These are phyloP conservation scores for Phytophthora podocarpi DNA, from an alignment of 352 stramenopile species.

Conservation along the genomic window DNA sequence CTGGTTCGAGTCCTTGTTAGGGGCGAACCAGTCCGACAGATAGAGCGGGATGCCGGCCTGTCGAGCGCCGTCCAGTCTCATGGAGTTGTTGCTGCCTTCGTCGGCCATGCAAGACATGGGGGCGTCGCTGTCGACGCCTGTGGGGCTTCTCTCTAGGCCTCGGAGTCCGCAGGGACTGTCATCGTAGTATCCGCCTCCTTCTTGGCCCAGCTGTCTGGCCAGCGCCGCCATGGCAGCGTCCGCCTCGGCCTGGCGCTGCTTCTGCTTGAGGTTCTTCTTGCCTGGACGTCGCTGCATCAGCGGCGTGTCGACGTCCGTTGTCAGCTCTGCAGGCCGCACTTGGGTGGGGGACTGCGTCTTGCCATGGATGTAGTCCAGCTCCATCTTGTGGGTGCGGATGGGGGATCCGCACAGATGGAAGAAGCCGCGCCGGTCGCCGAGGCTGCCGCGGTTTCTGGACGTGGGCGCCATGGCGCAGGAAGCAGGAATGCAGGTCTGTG, in stretches of 20 bases:
- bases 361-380: slow-evolving; percentile 48
- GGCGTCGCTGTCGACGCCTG: slow-evolving; percentile 30
- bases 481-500: background rate
- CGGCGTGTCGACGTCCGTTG: slow-evolving; percentile 30
- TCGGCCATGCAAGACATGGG: slow-evolving; percentile 38
- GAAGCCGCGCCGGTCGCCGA: slow-evolving; percentile 48
- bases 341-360: slow-evolving; percentile 40
- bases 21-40: slow-evolving; percentile 54
- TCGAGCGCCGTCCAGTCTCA: slow-evolving; percentile 55
- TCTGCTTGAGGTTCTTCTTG: slow-evolving; percentile 40
- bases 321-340: slow-evolving; percentile 36
- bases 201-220: slow-evolving; percentile 29
- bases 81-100: slow-evolving; percentile 49
- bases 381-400: slow-evolving; percentile 67
- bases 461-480: slow-evolving; percentile 17
- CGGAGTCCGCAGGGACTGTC: slow-evolving; percentile 16
- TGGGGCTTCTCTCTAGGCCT: slow-evolving; percentile 8
- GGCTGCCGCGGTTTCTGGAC: slow-evolving; percentile 26
- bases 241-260: slow-evolving; percentile 32
- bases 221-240: slow-evolving; percentile 29
- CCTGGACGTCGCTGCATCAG: slow-evolving; percentile 28
- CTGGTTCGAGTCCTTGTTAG: slow-evolving; percentile 29
- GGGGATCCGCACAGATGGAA: slow-evolving; percentile 81
- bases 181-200: slow-evolving; percentile 43
- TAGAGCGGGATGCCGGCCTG: slow-evolving; percentile 70